Evolutionary conservation across 2,329 filamentous ascomycete genomes (phyloP).

Genomic region (Onygenales sp.): DNA sequence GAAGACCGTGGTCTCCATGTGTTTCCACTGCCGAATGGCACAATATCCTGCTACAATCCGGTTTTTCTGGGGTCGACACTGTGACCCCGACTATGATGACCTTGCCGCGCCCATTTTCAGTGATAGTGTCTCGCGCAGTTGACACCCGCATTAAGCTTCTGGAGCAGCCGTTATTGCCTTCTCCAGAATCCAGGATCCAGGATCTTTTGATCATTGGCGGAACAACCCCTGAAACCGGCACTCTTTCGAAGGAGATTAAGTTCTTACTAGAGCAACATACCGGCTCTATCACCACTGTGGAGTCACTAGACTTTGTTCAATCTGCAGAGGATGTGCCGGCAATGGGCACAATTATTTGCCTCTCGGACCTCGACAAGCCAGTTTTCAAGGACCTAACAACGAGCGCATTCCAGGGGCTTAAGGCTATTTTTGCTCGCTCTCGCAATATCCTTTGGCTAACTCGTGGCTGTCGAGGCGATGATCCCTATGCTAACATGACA

Average conservation of each 20-base stretch:
- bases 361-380: conserved; percentile 19
- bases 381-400: conserved; percentile 14
- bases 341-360: conserved; percentile 10
- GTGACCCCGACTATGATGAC: background rate
- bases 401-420: conserved; percentile 8
- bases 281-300: background rate
- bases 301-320: background rate
- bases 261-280: background rate
- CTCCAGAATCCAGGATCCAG: background rate
- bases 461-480: conserved; percentile 5
- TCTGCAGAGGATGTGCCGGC: background rate
- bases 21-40: conserved; percentile 15
- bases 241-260: background rate
- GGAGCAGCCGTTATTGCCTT: background rate
- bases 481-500: conserved; percentile 17
- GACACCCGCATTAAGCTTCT: background rate
- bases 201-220: conserved; percentile 1
- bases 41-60: conserved; percentile 10
- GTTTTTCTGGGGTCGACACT: conserved; percentile 15
- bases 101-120: conserved; percentile 1
- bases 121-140: background rate
- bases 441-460: conserved; percentile 20
- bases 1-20: conserved; percentile 5
- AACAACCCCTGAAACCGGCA: conserved; percentile 4
- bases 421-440: conserved; percentile 10